A percentile compares a stretch with the other conserved stretches of the same genome.
Conservation (phyloP, 2,329 filamentous ascomycete genomes). For the Westerdykella aurantiaca region DNA sequence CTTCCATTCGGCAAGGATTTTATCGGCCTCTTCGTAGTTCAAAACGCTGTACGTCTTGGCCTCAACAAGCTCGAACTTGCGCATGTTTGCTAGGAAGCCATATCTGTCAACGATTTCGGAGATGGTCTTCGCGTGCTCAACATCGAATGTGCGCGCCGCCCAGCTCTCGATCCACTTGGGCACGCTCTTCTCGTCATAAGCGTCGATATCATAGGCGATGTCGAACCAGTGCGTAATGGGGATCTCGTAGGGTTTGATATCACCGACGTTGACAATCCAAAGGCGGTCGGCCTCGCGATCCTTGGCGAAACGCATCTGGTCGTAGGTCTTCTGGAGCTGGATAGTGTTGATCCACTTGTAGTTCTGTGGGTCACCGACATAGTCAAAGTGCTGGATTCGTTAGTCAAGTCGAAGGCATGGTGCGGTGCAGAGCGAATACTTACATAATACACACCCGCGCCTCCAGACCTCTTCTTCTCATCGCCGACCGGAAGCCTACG, state of each 20-base stretch:
- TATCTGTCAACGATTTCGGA: constrained; percentile 52
- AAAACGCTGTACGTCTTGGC: constrained; percentile 54
- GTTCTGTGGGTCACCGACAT: constrained; percentile 54
- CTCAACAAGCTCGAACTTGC: constrained; percentile 60
- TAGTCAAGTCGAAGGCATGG: constrained; percentile 1
- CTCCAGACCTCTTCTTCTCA: constrained; percentile 55
- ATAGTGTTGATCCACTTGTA: constrained; percentile 58
- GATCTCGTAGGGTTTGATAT: constrained; percentile 60
- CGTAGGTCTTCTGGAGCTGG: constrained; percentile 56
- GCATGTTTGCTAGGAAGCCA: constrained; percentile 51
- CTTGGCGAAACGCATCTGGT: constrained; percentile 60
- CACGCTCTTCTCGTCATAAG: constrained; percentile 53
- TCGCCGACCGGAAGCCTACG: constrained; percentile 55
- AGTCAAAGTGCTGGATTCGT: constrained; percentile 51
- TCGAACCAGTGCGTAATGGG: constrained; percentile 64
- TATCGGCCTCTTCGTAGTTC: constrained; percentile 60
- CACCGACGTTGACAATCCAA: constrained; percentile 64
- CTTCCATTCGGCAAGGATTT: constrained; percentile 52
- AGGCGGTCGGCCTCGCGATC: constrained; percentile 54
- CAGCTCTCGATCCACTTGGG: constrained; percentile 53
- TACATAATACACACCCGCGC: constrained; percentile 60
- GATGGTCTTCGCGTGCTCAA: constrained; percentile 44
- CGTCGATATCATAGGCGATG: constrained; percentile 58
- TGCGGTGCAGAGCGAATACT: constrained; percentile 5
- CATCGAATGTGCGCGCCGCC: constrained; percentile 54